Percentiles rank a stretch among this genome's conserved stretches.
Conservation (phyloP, 345 rosid genomes). For the Pugionium dolabratum region DNA sequence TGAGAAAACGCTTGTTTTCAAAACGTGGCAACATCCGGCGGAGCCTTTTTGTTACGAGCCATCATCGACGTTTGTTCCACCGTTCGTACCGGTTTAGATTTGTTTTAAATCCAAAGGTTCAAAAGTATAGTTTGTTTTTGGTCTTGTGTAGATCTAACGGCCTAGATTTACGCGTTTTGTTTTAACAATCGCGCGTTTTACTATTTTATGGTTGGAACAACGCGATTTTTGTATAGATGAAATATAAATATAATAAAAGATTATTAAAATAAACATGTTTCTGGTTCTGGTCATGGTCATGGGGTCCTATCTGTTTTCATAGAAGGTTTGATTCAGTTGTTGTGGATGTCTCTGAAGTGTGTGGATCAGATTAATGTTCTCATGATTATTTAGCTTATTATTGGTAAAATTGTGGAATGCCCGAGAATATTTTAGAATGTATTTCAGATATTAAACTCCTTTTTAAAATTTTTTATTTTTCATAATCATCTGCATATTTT, state of each 20-base stretch:
- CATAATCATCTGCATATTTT: too few species aligned
- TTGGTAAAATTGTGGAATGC: too few species aligned
- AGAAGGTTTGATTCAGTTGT: too few species aligned
- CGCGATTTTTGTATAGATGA: slow-evolving; percentile 23
- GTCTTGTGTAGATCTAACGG: slow-evolving; percentile 20
- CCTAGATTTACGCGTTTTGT: slow-evolving; percentile 6
- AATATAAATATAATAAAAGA: not conserved
- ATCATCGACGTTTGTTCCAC: slow-evolving; percentile 46
- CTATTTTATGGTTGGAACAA: slow-evolving; percentile 34
- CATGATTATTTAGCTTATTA: too few species aligned
- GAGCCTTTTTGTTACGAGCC: slow-evolving; percentile 65
- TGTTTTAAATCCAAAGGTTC: slow-evolving; percentile 34
- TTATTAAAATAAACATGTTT: too few species aligned
- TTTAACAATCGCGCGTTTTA: slow-evolving; percentile 5
- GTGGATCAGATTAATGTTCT: too few species aligned
- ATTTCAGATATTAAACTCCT: too few species aligned
- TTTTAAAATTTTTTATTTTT: too few species aligned
- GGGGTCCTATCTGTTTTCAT: too few species aligned
- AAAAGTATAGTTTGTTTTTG: slow-evolving; percentile 28
- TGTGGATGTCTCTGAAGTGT: too few species aligned
- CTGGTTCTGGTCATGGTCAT: too few species aligned
- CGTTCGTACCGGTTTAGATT: slow-evolving; percentile 64
- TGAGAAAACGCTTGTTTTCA: slow-evolving; percentile 51
- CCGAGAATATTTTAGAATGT: too few species aligned
- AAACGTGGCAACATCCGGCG: slow-evolving; percentile 97